Conservation (phyloP, 768 basidiomycete genomes). For the Coprinopsis sp. region DNA sequence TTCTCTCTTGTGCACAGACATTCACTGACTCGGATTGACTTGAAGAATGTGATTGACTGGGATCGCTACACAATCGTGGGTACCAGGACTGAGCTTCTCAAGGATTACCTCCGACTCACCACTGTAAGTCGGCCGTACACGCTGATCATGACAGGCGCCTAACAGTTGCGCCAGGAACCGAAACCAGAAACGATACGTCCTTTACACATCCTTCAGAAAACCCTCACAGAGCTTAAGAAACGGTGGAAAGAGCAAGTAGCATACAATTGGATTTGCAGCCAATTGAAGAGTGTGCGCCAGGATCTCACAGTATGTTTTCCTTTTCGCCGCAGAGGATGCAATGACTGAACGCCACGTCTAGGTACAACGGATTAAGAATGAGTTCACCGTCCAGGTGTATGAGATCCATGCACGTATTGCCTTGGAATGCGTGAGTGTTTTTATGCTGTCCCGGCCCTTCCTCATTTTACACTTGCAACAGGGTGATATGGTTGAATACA, state of each 20-base stretch:
- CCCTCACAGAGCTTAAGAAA: slow-evolving; percentile 79
- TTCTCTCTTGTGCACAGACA: not conserved
- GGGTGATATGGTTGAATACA: slow-evolving; percentile 98
- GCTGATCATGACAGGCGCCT: slow-evolving; percentile 6
- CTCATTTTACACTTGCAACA: slow-evolving; percentile 28
- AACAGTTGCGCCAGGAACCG: slow-evolving; percentile 63
- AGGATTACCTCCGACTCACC: slow-evolving; percentile 92
- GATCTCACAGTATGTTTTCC: slow-evolving; percentile 82
- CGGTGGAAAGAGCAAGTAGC: slow-evolving; percentile 76
- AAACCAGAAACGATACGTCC: slow-evolving; percentile 93
- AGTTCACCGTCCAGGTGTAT: slow-evolving; percentile 95
- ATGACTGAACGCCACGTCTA: slow-evolving; percentile 26
- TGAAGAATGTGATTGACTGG: slow-evolving; percentile 97
- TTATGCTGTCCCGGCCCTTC: not conserved
- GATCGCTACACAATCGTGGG: slow-evolving; percentile 95
- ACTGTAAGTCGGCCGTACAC: slow-evolving; percentile 46
- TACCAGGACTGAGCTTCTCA: slow-evolving; percentile 84
- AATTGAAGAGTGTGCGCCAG: slow-evolving; percentile 96
- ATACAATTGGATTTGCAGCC: slow-evolving; percentile 93
- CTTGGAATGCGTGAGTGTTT: slow-evolving; percentile 35
- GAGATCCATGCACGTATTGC: slow-evolving; percentile 99
- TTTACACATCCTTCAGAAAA: slow-evolving; percentile 75
- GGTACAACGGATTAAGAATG: slow-evolving; percentile 99
- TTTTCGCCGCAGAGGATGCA: not conserved
- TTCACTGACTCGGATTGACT: slow-evolving; percentile 5